A percentile compares a stretch with the other conserved stretches of the same genome.
Evolutionary conservation across 2,329 filamentous ascomycete species (phyloP).

Genomic region (Aspergillus sp.): DNA sequence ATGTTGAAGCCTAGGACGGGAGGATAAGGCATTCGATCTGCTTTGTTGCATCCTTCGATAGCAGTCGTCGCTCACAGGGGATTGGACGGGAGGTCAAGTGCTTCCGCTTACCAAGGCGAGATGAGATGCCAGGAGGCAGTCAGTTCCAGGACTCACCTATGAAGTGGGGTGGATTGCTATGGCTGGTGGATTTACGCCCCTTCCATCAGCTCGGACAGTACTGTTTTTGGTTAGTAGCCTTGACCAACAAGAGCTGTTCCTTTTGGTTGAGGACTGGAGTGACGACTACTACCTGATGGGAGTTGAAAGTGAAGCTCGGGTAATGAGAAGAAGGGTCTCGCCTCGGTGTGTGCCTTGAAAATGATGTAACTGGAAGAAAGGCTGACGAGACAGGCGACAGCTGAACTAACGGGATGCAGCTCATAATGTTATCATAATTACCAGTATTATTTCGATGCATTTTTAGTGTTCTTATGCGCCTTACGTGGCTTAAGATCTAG

Average conservation of each 20-base stretch:
- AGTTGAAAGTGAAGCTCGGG: background rate
- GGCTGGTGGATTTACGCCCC: background rate
- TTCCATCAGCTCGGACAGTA: background rate
- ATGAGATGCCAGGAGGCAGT: no score
- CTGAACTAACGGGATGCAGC: no score
- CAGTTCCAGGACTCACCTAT: no score
- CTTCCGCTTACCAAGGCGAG: background rate
- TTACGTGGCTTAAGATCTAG: background rate
- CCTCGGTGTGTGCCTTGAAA: no score
- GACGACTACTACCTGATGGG: background rate
- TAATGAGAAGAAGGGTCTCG: background rate
- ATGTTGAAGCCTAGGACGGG: background rate
- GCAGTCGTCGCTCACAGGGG: background rate
- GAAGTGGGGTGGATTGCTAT: background rate
- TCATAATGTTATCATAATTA: no score
- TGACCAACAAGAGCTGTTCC: background rate
- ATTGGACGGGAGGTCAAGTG: background rate
- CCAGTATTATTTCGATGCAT: no score
- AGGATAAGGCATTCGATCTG: background rate
- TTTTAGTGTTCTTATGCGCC: background rate
- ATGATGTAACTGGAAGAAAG: no score
- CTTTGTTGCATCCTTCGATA: background rate
- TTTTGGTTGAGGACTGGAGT: background rate
- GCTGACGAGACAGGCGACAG: no score
- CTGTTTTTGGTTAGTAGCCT: background rate